Percentiles rank a stretch among this genome's conserved stretches.
Conservation (phyloP, 2,329 filamentous ascomycete genomes). For the Didymella pomorum region DNA sequence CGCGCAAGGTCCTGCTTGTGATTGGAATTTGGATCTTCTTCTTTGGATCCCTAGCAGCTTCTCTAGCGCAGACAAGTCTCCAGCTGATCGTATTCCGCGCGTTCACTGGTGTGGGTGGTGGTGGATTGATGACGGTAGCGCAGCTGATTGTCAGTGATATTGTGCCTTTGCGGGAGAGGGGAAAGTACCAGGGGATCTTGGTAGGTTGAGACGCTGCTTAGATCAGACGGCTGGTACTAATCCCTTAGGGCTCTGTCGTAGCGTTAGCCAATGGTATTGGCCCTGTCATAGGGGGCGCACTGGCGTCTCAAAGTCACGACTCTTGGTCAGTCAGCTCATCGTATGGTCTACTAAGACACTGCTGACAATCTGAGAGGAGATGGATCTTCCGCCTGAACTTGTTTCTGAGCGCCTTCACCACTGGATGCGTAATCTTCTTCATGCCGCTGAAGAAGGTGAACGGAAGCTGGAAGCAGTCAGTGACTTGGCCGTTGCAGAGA, state of each 20-base stretch:
- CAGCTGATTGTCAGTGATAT: slow-evolving; percentile 52
- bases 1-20: slow-evolving; percentile 58
- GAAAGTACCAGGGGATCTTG: slow-evolving; percentile 50
- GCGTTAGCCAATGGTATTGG: slow-evolving; percentile 39
- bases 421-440: slow-evolving; percentile 31
- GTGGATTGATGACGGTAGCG: slow-evolving; percentile 61
- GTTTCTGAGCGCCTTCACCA: slow-evolving; percentile 29
- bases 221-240: neutral
- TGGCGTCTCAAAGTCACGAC: slow-evolving; percentile 31
- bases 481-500: neutral
- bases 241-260: slow-evolving; percentile 45
- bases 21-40: slow-evolving; percentile 55
- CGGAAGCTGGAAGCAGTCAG: slow-evolving; percentile 59
- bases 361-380: slow-evolving; percentile 20
- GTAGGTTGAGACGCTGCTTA: slow-evolving; percentile 7
- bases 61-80: slow-evolving; percentile 61
- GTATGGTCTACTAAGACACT: neutral
- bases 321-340: slow-evolving; percentile 23
- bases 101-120: slow-evolving; percentile 67
- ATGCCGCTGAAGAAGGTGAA: slow-evolving; percentile 56
- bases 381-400: slow-evolving; percentile 50
- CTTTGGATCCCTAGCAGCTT: slow-evolving; percentile 65
- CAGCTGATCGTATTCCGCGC: slow-evolving; percentile 67
- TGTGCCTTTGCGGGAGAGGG: slow-evolving; percentile 48
- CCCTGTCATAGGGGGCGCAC: slow-evolving; percentile 38